Base-by-base conservation (phyloP, 2,329 filamentous ascomycete species). In the Fusarium hostae region DNA sequence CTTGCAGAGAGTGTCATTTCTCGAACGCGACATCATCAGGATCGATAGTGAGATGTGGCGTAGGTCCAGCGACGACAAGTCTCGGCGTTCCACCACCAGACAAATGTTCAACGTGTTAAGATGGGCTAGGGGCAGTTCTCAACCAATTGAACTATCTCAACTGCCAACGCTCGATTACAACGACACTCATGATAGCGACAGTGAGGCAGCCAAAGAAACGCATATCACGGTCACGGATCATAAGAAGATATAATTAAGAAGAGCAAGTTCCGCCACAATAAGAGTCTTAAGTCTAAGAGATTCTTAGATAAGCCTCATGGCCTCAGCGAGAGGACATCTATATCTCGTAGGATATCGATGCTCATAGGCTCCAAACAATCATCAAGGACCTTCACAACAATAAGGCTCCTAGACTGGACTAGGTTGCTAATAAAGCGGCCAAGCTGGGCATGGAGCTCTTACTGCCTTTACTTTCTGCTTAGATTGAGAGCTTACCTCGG, bases 361-460 rank as follows among this genome's bases (percentile, higher is more conserved):
- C 35, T 7, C 24, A 20, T 1, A 37, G 55, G 9, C 22, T 62
- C 18, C 11, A 24, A 6, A 28, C 6, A 1, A 20, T 28, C 22
- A 39, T 62, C 22, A 55, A 62, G 5, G 5, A 3, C 3, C n/a
- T 61, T 4, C 28, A 35, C 10, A 24, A 32, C 20, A 34, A 48
- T 9, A 64, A 70, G 37, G 54, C 64, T 9, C 16, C 40, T 7
- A 64, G 64, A n/a, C 34, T 44, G 2, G 59, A 68, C 26, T 13
- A 47, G 15, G 40, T 70, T 11, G 26, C 59, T 26, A 64, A 64
- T n/a, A 54, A 70, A 39, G 59, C 45, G 9, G 50, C 68, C 9
- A 43, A 68, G 48, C 15, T 64, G 6, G 43, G 35, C 9, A 50
- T 43, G 5, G 41, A 37, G 3, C 20, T 30, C 15, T 16, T 70